A percentile compares a stretch with the other conserved stretches of the same genome.
phyloP scores from a whole-genome alignment of 2,329 filamentous ascomycete species.

The Cladosporium velox region DNA sequence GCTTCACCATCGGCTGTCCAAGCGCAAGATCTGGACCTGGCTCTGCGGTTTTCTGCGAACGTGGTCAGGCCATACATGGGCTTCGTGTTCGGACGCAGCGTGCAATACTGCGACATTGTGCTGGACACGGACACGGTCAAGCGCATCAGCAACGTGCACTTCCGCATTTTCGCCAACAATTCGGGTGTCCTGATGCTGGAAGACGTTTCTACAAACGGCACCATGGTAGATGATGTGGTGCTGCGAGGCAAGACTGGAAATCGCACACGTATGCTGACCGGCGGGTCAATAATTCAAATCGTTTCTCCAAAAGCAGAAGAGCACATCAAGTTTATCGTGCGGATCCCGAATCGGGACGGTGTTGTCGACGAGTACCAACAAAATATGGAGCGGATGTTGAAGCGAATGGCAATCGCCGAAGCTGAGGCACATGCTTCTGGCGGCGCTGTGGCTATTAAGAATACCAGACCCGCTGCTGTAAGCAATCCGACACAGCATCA shows the following conservation, averaged over 20 bases:
- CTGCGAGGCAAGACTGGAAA: slow-evolving; percentile 56
- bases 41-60: slow-evolving; percentile 73
- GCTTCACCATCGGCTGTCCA: slow-evolving; percentile 39
- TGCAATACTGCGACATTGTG: slow-evolving; percentile 68
- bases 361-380: slow-evolving; percentile 54
- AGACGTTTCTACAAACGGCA: slow-evolving; percentile 95
- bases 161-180: slow-evolving; percentile 88
- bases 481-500: slow-evolving; percentile 2
- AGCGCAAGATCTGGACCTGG: slow-evolving; percentile 60
- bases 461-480: slow-evolving; percentile 12
- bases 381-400: slow-evolving; percentile 12
- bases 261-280: slow-evolving; percentile 65
- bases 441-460: not conserved
- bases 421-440: slow-evolving; percentile 13
- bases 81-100: slow-evolving; percentile 84
- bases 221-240: slow-evolving; percentile 73
- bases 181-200: slow-evolving; percentile 87
- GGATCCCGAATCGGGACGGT: slow-evolving; percentile 72
- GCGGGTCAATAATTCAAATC: slow-evolving; percentile 73
- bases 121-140: slow-evolving; percentile 67
- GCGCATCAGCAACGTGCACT: slow-evolving; percentile 91
- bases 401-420: slow-evolving; percentile 10
- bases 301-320: slow-evolving; percentile 54
- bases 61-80: slow-evolving; percentile 70
- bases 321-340: slow-evolving; percentile 80